These are phyloP conservation scores for Ogataea wickerhamii DNA, from an alignment of 805 yeast genomes.

Conservation along the genomic window DNA sequence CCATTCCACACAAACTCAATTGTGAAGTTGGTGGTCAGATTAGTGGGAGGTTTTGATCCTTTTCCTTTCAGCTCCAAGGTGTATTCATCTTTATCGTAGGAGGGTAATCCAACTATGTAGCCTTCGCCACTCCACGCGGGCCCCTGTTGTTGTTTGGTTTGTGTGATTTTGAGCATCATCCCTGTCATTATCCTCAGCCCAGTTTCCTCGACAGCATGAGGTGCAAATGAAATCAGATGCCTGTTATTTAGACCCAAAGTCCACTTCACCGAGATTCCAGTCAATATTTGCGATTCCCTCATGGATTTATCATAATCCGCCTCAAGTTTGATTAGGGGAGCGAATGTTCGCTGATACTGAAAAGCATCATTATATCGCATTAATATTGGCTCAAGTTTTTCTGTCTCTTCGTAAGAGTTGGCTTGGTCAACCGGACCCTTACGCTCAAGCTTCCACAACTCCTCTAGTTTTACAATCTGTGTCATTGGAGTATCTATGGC, in stretches of 20 bases:
- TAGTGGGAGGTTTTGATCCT: slow-evolving; percentile 51
- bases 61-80: slow-evolving; percentile 61
- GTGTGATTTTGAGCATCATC: slow-evolving; percentile 70
- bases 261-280: slow-evolving; percentile 73
- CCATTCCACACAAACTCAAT: slow-evolving; percentile 92
- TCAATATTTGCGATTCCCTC: slow-evolving; percentile 75
- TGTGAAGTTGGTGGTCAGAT: slow-evolving; percentile 62
- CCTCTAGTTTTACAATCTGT: slow-evolving; percentile 71
- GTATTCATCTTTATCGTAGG: slow-evolving; percentile 59
- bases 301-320: slow-evolving; percentile 73
- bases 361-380: slow-evolving; percentile 78
- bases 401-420: slow-evolving; percentile 48
- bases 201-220: slow-evolving; percentile 63
- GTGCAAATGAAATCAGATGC: slow-evolving; percentile 64
- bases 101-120: slow-evolving; percentile 67
- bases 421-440: slow-evolving; percentile 70
- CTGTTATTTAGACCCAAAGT: slow-evolving; percentile 59
- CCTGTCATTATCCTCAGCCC: slow-evolving; percentile 76
- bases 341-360: slow-evolving; percentile 81
- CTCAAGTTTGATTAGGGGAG: slow-evolving; percentile 77
- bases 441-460: slow-evolving; percentile 73
- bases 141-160: slow-evolving; percentile 47
- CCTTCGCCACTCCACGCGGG: slow-evolving; percentile 75
- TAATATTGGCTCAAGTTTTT: slow-evolving; percentile 64
- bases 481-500: slow-evolving; percentile 55